phyloP scores from a whole-genome alignment of 495 filamentous ascomycete species.

The Aspergillus ellipticus region DNA sequence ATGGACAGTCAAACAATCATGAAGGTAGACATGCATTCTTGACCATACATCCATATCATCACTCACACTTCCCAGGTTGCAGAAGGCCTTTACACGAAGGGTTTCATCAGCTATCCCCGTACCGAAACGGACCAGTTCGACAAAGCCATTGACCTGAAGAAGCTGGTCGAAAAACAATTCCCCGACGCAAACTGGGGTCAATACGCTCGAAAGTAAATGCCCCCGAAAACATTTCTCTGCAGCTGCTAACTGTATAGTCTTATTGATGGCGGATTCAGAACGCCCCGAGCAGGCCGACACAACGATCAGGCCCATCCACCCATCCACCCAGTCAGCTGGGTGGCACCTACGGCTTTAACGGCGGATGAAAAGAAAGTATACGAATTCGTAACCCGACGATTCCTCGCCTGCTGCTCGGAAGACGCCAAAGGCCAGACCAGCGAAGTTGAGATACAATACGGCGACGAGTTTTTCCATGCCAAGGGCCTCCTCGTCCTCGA shows the following conservation, averaged over 20 bases:
- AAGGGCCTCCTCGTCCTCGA: conserved; percentile 82
- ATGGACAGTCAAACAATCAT: conserved; percentile 86
- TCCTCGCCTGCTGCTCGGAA: conserved; percentile 93
- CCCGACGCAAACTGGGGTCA: conserved; percentile 71
- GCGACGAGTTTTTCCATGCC: conserved; percentile 75
- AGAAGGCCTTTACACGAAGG: conserved; percentile 87
- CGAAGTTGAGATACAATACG: conserved; percentile 80
- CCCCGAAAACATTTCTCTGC: neutral
- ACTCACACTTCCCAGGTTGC: conserved; percentile 50
- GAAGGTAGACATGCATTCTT: conserved; percentile 46
- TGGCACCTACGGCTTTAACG: conserved; percentile 54
- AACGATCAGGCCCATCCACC: conserved; percentile 97
- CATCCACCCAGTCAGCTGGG: conserved; percentile 88
- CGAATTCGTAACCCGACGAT: conserved; percentile 90
- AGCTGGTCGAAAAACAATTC: conserved; percentile 78
- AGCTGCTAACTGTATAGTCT: conserved; percentile 43
- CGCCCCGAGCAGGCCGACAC: conserved; percentile 75
- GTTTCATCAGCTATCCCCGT: conserved; percentile 94
- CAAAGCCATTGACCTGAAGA: conserved; percentile 77
- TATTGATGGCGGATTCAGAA: conserved; percentile 72
- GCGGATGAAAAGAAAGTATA: conserved; percentile 74
- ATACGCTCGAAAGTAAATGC: conserved; percentile 64
- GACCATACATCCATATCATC: neutral
- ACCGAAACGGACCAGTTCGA: conserved; percentile 98
- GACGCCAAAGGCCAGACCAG: conserved; percentile 84